Evolutionary conservation across 352 stramenopile species (phyloP).

Genomic region (Phytophthora citrophthora): DNA sequence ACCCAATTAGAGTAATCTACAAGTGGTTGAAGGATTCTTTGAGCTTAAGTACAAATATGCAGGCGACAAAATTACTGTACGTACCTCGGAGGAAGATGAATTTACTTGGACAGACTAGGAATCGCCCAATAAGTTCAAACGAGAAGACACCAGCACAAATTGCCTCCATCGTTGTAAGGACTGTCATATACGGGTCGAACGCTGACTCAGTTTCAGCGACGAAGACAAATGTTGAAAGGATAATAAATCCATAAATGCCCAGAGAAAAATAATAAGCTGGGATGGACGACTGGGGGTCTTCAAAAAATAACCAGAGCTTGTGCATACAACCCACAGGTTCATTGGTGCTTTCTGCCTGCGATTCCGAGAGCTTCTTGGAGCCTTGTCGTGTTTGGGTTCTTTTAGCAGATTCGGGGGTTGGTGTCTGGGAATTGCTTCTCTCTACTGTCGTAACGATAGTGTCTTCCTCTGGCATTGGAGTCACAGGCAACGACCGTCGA

Average conservation of each 20-base stretch:
- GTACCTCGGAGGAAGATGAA: conserved; percentile 57
- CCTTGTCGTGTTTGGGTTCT: conserved; percentile 14
- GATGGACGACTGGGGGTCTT: conserved; percentile 73
- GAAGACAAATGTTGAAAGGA: conserved; percentile 71
- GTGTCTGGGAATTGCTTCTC: neutral
- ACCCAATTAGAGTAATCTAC: conserved; percentile 82
- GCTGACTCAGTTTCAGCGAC: conserved; percentile 66
- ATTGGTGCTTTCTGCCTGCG: conserved; percentile 2
- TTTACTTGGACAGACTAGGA: conserved; percentile 58
- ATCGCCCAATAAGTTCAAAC: conserved; percentile 61
- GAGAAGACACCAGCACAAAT: conserved; percentile 66
- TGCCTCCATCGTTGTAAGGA: conserved; percentile 50
- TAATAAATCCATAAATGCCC: conserved; percentile 67
- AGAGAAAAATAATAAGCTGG: conserved; percentile 71
- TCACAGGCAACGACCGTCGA: conserved; percentile 27
- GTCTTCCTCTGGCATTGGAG: conserved; percentile 35
- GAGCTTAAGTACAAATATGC: too few species aligned
- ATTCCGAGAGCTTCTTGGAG: conserved; percentile 13
- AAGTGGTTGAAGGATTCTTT: too few species aligned
- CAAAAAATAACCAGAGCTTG: conserved; percentile 59
- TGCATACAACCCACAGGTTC: conserved; percentile 21
- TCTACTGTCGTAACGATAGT: neutral
- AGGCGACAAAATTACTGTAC: too few species aligned
- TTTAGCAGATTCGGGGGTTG: neutral
- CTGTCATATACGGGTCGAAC: conserved; percentile 41